A percentile compares a stretch with the other conserved stretches of the same genome.
phyloP scores from a whole-genome alignment of 192 early-diverging fungal genomes.

The Coemansia sp. region DNA sequence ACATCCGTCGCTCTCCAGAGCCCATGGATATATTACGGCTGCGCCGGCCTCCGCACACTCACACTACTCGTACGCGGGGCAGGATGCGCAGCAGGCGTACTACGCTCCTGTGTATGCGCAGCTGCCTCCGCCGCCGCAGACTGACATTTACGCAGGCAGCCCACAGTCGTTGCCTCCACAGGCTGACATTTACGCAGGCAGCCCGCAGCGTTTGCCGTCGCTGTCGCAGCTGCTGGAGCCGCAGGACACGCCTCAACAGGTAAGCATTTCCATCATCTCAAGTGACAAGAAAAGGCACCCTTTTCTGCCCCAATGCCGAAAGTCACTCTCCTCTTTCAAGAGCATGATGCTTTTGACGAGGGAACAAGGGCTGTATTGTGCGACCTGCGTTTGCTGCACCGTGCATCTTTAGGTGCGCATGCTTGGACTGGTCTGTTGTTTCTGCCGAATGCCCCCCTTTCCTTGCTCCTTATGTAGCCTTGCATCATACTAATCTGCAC shows the following conservation, averaged over 20 bases:
- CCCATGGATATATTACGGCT: constrained; percentile 29
- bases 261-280: neutral
- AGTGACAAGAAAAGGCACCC: too few relatives aligned
- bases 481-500: neutral
- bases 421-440: neutral
- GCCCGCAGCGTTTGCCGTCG: constrained; percentile 40
- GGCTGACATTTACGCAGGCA: constrained; percentile 13
- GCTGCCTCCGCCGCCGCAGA: neutral
- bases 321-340: too few relatives aligned
- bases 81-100: constrained; percentile 15
- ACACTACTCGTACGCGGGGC: constrained; percentile 28
- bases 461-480: too few relatives aligned
- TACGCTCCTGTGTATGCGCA: constrained; percentile 10
- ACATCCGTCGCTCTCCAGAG: constrained; percentile 23
- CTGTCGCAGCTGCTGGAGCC: constrained; percentile 43
- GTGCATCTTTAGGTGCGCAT: neutral
- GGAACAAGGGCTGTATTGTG: neutral
- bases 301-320: neutral
- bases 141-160: constrained; percentile 14
- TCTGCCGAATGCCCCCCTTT: neutral
- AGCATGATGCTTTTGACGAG: neutral
- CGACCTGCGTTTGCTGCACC: neutral
- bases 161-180: constrained; percentile 17
- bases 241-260: constrained; percentile 8
- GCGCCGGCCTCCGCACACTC: constrained; percentile 17